These are phyloP conservation scores for Quercus bicolor DNA, from an alignment of 306 rosid species.

Conservation along the genomic window DNA sequence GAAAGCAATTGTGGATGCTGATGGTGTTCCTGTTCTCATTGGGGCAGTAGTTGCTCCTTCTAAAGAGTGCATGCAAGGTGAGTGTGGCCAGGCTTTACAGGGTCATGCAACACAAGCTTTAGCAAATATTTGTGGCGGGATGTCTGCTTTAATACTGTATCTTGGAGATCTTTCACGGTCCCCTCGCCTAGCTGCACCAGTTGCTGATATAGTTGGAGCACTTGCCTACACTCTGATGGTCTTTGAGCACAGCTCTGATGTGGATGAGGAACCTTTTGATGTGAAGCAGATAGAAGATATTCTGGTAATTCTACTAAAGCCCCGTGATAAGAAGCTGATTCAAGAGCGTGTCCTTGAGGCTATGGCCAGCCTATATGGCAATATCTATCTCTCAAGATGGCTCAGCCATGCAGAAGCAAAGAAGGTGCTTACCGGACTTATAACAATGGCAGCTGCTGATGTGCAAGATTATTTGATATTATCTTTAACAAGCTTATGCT, in stretches of 20 bases:
- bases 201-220: conserved; percentile 94
- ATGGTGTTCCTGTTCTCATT: conserved; percentile 79
- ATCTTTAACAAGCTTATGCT: conserved; percentile 78
- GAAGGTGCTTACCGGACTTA: conserved; percentile 81
- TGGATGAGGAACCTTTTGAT: conserved; percentile 52
- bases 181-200: conserved; percentile 67
- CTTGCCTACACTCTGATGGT: conserved; percentile 90
- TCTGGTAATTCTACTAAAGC: conserved; percentile 75
- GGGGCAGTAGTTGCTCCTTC: conserved; percentile 98
- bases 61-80: conserved; percentile 87
- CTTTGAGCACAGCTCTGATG: conserved; percentile 56
- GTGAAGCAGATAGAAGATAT: conserved; percentile 71
- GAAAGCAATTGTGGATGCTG: conserved; percentile 68
- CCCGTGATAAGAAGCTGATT: conserved; percentile 66
- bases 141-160: conserved; percentile 75
- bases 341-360: conserved; percentile 97
- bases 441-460: conserved; percentile 81
- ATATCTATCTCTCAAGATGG: conserved; percentile 64
- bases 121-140: conserved; percentile 92
- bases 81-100: conserved; percentile 70
- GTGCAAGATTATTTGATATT: conserved; percentile 72
- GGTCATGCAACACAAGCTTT: conserved; percentile 81
- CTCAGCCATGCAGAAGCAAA: conserved; percentile 74
- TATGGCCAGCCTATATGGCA: conserved; percentile 92
- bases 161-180: conserved; percentile 91